Percentiles rank a stretch among this genome's conserved stretches.
phyloP scores from a whole-genome alignment of 768 basidiomycete genomes.

The Tulasnella sp. region DNA sequence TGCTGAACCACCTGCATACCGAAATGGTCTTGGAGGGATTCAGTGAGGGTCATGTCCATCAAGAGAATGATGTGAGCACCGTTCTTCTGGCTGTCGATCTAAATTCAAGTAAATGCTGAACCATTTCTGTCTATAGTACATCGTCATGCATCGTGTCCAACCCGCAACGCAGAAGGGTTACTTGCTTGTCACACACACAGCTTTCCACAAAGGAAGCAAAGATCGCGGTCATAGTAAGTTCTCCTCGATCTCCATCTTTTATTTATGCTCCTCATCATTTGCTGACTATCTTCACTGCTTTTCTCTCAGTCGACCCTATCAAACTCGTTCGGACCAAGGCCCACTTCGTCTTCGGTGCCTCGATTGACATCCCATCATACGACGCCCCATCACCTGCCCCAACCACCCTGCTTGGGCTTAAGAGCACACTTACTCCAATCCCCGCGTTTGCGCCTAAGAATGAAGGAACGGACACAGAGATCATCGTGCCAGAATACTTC shows the following conservation, averaged over 20 bases:
- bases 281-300: background rate
- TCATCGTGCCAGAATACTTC: conserved; percentile 76
- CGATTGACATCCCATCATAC: conserved; percentile 55
- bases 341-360: conserved; percentile 71
- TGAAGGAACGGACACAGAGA: conserved; percentile 62
- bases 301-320: conserved; percentile 74
- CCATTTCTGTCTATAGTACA: conserved; percentile 51
- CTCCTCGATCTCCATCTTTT: background rate
- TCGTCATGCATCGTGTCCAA: conserved; percentile 84
- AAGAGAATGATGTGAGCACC: conserved; percentile 76
- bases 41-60: conserved; percentile 90
- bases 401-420: conserved; percentile 55
- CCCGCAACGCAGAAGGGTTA: conserved; percentile 86
- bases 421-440: conserved; percentile 56
- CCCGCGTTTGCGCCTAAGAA: conserved; percentile 39
- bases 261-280: background rate
- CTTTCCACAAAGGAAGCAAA: conserved; percentile 72
- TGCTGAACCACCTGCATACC: conserved; percentile 77
- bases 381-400: conserved; percentile 37
- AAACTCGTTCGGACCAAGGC: conserved; percentile 70
- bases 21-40: conserved; percentile 86
- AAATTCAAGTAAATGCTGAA: too few relatives aligned
- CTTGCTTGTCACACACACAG: conserved; percentile 82
- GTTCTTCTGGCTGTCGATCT: too few relatives aligned
- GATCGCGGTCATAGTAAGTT: conserved; percentile 68